Evolutionary conservation across 2,329 filamentous ascomycete species (phyloP), one percentile per base, ranked within the genome.

Genomic region (Phyllosticta ampelicida): DNA sequence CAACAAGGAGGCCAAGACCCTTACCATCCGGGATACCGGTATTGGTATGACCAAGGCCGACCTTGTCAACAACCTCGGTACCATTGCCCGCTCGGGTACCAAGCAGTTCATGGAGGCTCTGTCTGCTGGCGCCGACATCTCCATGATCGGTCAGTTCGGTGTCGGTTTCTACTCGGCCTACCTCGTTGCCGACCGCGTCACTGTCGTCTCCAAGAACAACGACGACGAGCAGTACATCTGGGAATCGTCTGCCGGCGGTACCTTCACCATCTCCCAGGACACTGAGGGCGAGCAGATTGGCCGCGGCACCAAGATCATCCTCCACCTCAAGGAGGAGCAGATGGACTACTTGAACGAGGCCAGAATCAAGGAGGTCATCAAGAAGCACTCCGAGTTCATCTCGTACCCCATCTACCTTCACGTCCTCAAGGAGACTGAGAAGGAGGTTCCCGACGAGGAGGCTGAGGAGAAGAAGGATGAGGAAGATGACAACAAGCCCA

Each of bases 371-470:
- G 94, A 99, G 84, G 92, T 99, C 66, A 91, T 99, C 83, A 97
- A 97, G 90, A 99, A 99, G 89, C 94, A 99, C 88, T 97, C 94
- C 74, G 94, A 99, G 82, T 99, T 99, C 85, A 99, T 99, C 82
- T 97, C 94, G 55, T 99, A 99, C 85, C 94, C 94, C 73, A 99
- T 99, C 87, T 99, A 96, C 85, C 92, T 99, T 67, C 94, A 99
- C 81, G 91, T 99, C 73, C 79, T 88, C 76, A 99, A 99, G 88
- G 94, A 99, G 89, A 91, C 86, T 65, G 94, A 99, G 89, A 96
- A 84, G 71, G 94, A 99, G 83, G 90, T 97, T 64, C 92, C 92
- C 64, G 94, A 97, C 74, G 92, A 97, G 82, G 90, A 95, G 55
- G 89, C 84, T 52, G 89, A 91, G 74, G 85, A 83, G 65, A 77